Evolutionary conservation across 1,139 yeast genomes (phyloP), one percentile per base, ranked within the genome.

Genomic region (Debaryomycetaceae sp.): DNA sequence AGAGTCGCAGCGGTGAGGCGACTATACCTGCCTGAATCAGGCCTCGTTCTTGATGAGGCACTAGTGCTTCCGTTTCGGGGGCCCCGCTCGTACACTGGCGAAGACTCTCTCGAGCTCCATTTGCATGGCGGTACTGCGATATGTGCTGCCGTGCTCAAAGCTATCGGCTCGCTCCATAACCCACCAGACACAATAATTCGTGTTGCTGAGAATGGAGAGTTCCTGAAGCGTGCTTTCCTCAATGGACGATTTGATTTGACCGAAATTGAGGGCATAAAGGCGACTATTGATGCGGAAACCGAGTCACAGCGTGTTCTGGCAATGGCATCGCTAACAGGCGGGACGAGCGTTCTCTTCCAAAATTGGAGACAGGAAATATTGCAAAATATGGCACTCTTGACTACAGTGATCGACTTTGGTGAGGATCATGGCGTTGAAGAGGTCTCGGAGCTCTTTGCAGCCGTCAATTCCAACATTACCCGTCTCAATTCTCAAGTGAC

Each of bases 351-450:
- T 6, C 40, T 68, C 15, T 83, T 85, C 44, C 49, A 50, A 4
- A 28, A 45, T 2, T 87, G 98, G 97, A 63, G 96, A 42, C 49
- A 62, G 10, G 57, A 63, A 15, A 65, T 90, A 2, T 62, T 90
- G 2, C 60, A 73, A 4, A 68, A 74, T 37, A 70, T 80, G 32
- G 95, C 95, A 0, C 55, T 79, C 30, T 51, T 90, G 28, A 77
- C 97, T 0, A 95, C 97, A 0, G 67, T 87, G 3, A 83, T 90
- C 28, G 98, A 92, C 53, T 90, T 90, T 48, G 96, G 95, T n/a
- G 98, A 90, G 39, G 94, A 85, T 39, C 83, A 82, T 32, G 95
- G 83, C 37, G 63, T 85, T 20, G 86, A 78, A 8, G 80, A 79
- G 38, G 64, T 68, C 1, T 57, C 53, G 4, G 47, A 51, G 11